phyloP scores from a whole-genome alignment of 306 rosid species.

The Pueraria montana region DNA sequence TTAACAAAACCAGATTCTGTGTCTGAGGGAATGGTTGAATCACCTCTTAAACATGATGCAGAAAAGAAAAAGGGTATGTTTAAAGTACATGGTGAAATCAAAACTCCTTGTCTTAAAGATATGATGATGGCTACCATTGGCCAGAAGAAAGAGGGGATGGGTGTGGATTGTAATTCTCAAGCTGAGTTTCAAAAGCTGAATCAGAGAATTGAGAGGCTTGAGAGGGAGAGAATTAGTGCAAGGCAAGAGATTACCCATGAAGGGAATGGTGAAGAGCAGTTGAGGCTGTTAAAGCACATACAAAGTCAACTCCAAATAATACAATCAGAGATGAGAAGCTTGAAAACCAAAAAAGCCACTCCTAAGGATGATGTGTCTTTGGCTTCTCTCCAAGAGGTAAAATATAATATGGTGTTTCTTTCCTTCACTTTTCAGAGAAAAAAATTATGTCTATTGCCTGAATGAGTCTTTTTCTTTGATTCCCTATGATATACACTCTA shows the following conservation, averaged over 20 bases:
- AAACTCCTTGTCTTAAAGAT: slow-evolving; percentile 40
- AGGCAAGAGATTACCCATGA: slow-evolving; percentile 66
- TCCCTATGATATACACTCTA: not conserved
- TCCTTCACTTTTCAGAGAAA: not conserved
- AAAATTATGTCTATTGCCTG: not conserved
- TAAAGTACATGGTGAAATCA: slow-evolving; percentile 40
- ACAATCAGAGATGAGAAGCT: slow-evolving; percentile 63
- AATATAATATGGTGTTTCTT: slow-evolving; percentile 20
- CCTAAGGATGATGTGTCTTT: slow-evolving; percentile 54
- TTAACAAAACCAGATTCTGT: slow-evolving; percentile 55
- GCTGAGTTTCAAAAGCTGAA: slow-evolving; percentile 58
- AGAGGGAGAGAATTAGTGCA: slow-evolving; percentile 54
- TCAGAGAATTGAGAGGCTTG: slow-evolving; percentile 66
- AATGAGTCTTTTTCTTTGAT: too few species aligned
- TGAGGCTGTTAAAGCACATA: slow-evolving; percentile 76
- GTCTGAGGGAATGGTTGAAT: slow-evolving; percentile 43
- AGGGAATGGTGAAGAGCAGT: slow-evolving; percentile 66
- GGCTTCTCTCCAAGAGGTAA: slow-evolving; percentile 71
- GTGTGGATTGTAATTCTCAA: slow-evolving; percentile 50
- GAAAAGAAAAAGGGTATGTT: slow-evolving; percentile 53
- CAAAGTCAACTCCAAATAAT: slow-evolving; percentile 62
- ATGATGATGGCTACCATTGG: slow-evolving; percentile 26
- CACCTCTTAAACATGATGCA: slow-evolving; percentile 41
- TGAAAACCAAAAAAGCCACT: slow-evolving; percentile 52
- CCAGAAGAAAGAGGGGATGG: slow-evolving; percentile 40